Evolutionary conservation across 352 stramenopile genomes (phyloP).

Genomic region (Elongisporangium prolatum): DNA sequence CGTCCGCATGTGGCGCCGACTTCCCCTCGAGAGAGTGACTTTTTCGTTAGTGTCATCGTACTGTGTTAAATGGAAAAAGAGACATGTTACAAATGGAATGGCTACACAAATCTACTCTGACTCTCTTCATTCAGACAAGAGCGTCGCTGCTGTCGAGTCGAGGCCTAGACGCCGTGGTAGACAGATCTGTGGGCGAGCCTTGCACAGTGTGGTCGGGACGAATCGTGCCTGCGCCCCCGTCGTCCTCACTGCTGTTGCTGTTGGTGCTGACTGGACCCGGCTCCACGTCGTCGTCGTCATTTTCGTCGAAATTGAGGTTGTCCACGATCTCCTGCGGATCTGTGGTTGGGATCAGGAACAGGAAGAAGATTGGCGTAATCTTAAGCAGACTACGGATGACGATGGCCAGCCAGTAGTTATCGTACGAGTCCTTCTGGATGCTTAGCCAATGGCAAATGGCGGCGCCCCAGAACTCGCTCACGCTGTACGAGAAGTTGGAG

Average conservation of each 20-base stretch:
- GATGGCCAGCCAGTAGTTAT: constrained; percentile 89
- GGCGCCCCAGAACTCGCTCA: constrained; percentile 92
- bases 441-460: constrained; percentile 85
- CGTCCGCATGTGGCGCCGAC: too few relatives aligned
- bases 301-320: constrained; percentile 46
- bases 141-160: too few relatives aligned
- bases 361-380: constrained; percentile 88
- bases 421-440: constrained; percentile 90
- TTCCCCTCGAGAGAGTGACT: too few relatives aligned
- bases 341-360: constrained; percentile 74
- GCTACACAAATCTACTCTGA: too few relatives aligned
- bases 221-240: constrained; percentile 25
- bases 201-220: constrained; percentile 41
- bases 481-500: constrained; percentile 92
- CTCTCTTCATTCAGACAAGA: too few relatives aligned
- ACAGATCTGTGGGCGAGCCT: constrained; percentile 12
- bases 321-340: constrained; percentile 78
- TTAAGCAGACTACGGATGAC: constrained; percentile 90
- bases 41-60: too few relatives aligned
- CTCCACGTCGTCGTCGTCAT: constrained; percentile 9
- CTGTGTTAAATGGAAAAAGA: too few relatives aligned
- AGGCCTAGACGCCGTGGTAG: constrained; percentile 2
- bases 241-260: constrained; percentile 13
- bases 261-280: constrained; percentile 5
- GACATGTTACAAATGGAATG: too few relatives aligned